Evolutionary conservation across 768 basidiomycete species (phyloP).

Genomic region (Dendrothele bispora): DNA sequence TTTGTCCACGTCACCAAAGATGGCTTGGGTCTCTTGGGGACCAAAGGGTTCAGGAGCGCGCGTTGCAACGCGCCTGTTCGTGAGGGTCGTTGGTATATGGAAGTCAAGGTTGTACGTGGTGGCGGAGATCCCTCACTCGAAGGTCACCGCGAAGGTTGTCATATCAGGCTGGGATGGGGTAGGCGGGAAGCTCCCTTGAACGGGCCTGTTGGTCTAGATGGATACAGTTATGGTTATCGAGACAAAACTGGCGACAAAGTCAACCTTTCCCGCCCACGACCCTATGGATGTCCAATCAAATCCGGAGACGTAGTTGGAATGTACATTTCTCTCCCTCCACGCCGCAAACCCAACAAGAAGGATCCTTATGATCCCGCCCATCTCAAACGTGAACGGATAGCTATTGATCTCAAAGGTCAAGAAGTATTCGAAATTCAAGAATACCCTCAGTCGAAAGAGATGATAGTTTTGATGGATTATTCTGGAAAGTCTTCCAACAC

Average conservation of each 20-base stretch:
- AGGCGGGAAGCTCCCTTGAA: constrained; percentile 92
- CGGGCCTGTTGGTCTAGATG: constrained; percentile 90
- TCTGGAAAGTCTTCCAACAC: constrained; percentile 58
- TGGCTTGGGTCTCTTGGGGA: constrained; percentile 72
- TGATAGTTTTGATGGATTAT: constrained; percentile 84
- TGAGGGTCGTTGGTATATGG: constrained; percentile 93
- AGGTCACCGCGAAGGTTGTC: constrained; percentile 61
- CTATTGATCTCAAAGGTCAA: constrained; percentile 96
- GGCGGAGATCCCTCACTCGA: constrained; percentile 61
- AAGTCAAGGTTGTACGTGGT: constrained; percentile 76
- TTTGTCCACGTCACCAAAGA: constrained; percentile 80
- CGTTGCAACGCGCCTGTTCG: constrained; percentile 87
- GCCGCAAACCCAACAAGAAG: constrained; percentile 52
- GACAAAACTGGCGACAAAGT: constrained; percentile 94
- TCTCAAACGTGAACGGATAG: constrained; percentile 84
- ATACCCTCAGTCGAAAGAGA: constrained; percentile 87
- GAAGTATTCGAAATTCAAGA: constrained; percentile 95
- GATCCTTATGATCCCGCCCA: constrained; percentile 82
- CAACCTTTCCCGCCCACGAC: constrained; percentile 74
- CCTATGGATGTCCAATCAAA: constrained; percentile 73
- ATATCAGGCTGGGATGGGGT: constrained; percentile 91
- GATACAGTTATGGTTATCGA: constrained; percentile 88
- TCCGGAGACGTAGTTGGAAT: constrained; percentile 92
- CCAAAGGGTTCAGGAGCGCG: constrained; percentile 88
- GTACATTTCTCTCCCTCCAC: constrained; percentile 85